These are phyloP conservation scores for Rhododendron molle DNA, from an alignment of 148 eudicot species.

Conservation along the genomic window DNA sequence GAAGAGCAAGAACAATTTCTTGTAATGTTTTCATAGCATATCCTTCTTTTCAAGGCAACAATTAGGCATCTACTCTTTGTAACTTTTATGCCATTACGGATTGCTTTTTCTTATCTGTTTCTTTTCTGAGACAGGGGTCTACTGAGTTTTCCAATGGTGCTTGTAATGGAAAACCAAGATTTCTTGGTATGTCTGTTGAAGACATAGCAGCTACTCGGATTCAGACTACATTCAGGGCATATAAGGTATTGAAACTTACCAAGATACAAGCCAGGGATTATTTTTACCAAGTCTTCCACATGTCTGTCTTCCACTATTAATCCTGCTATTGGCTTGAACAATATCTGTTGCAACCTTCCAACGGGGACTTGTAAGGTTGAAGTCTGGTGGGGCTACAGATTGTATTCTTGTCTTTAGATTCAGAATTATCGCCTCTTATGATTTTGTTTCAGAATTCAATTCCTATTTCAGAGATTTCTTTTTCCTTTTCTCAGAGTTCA, in stretches of 20 bases:
- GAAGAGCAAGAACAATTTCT: not conserved
- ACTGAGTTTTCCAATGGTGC: slow-evolving; percentile 24
- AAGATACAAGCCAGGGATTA: not conserved
- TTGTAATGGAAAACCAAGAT: slow-evolving; percentile 21
- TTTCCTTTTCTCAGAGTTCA: not conserved
- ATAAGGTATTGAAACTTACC: slow-evolving; percentile 35
- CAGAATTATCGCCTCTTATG: not conserved
- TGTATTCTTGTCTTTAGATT: not conserved
- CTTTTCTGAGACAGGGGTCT: slow-evolving; percentile 31
- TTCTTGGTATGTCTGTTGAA: slow-evolving; percentile 29
- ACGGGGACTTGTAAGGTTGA: not conserved
- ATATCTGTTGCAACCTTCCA: not conserved
- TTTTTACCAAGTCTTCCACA: not conserved
- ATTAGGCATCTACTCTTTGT: not conserved
- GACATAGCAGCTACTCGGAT: slow-evolving; percentile 70
- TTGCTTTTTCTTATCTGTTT: not conserved
- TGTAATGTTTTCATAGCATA: not conserved
- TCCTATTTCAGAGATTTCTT: not conserved
- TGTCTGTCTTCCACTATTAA: not conserved
- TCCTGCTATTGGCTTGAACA: not conserved
- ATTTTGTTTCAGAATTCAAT: not conserved
- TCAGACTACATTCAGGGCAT: slow-evolving; percentile 76
- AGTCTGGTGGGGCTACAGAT: not conserved
- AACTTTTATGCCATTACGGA: not conserved
- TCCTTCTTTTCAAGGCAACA: not conserved